Evolutionary conservation across 768 basidiomycete species (phyloP).

Genomic region (Podaxis sp.): DNA sequence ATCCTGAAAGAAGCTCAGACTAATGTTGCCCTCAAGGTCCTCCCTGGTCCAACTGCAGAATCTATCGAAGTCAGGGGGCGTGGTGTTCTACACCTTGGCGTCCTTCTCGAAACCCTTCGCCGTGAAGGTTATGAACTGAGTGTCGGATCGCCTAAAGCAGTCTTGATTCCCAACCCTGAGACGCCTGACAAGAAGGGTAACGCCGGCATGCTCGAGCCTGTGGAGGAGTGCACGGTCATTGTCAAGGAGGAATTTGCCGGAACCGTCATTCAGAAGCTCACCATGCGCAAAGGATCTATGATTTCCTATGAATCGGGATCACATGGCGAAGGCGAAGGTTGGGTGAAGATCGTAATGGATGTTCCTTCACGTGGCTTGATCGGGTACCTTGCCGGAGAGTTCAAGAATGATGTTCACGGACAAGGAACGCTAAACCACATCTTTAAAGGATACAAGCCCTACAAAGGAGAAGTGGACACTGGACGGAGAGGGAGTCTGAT

Average conservation of each 20-base stretch:
- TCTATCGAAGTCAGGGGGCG: constrained; percentile 45
- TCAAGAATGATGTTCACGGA: constrained; percentile 47
- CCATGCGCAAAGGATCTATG: constrained; percentile 47
- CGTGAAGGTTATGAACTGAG: constrained; percentile 45
- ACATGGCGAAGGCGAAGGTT: constrained; percentile 38
- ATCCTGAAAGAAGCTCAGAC: constrained; percentile 47
- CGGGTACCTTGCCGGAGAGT: constrained; percentile 50
- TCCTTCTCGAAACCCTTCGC: constrained; percentile 44
- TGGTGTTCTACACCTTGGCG: constrained; percentile 47
- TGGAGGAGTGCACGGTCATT: constrained; percentile 41
- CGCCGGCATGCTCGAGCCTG: constrained; percentile 38
- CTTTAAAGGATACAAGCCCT: constrained; percentile 41
- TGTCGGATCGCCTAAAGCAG: constrained; percentile 46
- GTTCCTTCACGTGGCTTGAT: constrained; percentile 45
- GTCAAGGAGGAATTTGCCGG: constrained; percentile 45
- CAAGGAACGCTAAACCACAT: constrained; percentile 51
- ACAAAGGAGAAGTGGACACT: constrained; percentile 30
- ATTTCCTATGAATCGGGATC: constrained; percentile 35
- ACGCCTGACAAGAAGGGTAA: constrained; percentile 18
- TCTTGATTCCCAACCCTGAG: constrained; percentile 40
- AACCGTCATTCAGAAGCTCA: constrained; percentile 44
- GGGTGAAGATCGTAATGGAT: constrained; percentile 43
- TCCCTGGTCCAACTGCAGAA: constrained; percentile 46
- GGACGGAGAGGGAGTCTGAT: constrained; percentile 45
- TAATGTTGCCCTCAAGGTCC: constrained; percentile 45